Conservation (phyloP, 495 filamentous ascomycete species). For the Neurospora sp. region DNA sequence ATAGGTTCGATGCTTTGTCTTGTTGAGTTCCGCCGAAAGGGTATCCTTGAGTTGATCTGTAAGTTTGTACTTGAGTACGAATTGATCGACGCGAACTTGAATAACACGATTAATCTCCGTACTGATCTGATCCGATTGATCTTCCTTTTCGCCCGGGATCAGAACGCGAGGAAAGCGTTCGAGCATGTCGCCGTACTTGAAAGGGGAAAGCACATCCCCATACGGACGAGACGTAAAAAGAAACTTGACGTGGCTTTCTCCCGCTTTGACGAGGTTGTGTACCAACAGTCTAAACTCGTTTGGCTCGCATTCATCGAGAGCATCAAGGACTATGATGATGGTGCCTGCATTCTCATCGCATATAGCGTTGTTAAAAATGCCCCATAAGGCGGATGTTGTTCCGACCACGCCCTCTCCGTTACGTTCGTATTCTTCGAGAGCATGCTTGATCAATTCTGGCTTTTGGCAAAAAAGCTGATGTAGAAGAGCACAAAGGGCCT, state of each 20-base stretch:
- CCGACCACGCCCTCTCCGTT: not conserved
- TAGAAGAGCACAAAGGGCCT: not conserved
- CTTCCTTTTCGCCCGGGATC: not conserved
- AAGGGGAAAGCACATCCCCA: not conserved
- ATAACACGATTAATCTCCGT: not conserved
- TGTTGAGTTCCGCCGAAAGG: fast-evolving
- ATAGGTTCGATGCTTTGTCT: not conserved
- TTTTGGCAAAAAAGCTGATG: not conserved
- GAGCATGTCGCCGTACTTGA: not conserved
- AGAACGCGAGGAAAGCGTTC: not conserved
- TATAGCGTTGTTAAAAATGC: not conserved
- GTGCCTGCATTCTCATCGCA: not conserved
- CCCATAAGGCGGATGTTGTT: not conserved
- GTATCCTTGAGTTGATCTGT: not conserved
- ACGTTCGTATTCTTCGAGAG: not conserved
- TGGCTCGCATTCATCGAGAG: not conserved
- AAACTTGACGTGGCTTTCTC: not conserved
- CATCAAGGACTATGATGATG: not conserved
- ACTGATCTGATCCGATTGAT: not conserved
- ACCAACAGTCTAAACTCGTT: no score
- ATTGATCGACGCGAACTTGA: not conserved
- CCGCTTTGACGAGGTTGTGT: no score
- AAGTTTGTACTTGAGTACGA: not conserved
- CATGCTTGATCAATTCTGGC: not conserved
- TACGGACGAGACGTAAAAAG: not conserved